A percentile compares a stretch with the other conserved stretches of the same genome.
phyloP scores from a whole-genome alignment of 1,139 yeast species.

The Insectozyma bohioensis region DNA sequence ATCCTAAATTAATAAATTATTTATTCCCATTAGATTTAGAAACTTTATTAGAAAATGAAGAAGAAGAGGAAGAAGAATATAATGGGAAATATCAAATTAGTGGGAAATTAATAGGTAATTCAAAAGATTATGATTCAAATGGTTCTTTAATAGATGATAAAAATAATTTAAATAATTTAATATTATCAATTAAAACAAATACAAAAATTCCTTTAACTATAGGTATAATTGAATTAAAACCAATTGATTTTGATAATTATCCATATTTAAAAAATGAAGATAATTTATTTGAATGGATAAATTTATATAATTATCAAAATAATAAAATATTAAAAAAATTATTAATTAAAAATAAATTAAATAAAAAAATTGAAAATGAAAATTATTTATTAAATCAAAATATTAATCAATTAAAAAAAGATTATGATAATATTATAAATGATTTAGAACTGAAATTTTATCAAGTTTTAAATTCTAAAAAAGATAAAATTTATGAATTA shows the following conservation, averaged over 20 bases:
- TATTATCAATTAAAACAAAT: slow-evolving; percentile 22
- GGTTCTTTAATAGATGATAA: too few species aligned
- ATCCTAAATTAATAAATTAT: slow-evolving; percentile 11
- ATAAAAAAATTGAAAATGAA: slow-evolving; percentile 14
- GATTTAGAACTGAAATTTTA: slow-evolving; percentile 41
- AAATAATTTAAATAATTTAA: slow-evolving; percentile 11
- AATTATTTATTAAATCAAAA: slow-evolving; percentile 16
- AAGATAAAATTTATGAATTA: slow-evolving; percentile 36
- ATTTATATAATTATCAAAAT: slow-evolving; percentile 20
- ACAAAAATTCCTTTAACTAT: slow-evolving; percentile 25
- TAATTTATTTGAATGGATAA: slow-evolving; percentile 30
- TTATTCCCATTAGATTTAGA: slow-evolving; percentile 17
- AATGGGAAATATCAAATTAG: slow-evolving; percentile 10
- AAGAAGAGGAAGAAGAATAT: slow-evolving; percentile 8
- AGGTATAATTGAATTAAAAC: slow-evolving; percentile 21
- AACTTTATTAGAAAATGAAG: slow-evolving; percentile 10
- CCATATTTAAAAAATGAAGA: slow-evolving; percentile 13
- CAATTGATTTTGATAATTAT: slow-evolving; percentile 17
- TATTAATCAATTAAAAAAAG: slow-evolving; percentile 19
- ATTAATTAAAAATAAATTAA: slow-evolving; percentile 6
- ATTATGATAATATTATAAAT: slow-evolving; percentile 26
- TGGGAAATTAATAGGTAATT: slow-evolving; percentile 11
- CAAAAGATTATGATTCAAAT: slow-evolving; percentile 10
- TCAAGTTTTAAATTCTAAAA: slow-evolving; percentile 36
- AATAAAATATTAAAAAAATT: slow-evolving; percentile 12